Base-by-base conservation (phyloP, 495 filamentous ascomycete species). In the Aspergillus saccharolyticus region DNA sequence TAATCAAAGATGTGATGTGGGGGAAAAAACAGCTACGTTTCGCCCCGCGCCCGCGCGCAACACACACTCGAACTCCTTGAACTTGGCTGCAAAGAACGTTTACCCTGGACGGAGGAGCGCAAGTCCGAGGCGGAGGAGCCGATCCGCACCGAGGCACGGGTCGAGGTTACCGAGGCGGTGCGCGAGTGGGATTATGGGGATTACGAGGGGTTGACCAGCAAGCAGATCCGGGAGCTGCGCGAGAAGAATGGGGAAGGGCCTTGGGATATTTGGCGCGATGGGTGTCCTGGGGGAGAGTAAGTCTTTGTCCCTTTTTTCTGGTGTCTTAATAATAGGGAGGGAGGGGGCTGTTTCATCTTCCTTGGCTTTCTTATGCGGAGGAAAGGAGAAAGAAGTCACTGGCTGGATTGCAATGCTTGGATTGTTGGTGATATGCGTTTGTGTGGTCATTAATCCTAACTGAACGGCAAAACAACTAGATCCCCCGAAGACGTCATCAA, bases 141-240 rank as follows among this genome's bases (percentile, higher is more conserved):
- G 2, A 74, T 80, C 50, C 75, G 79, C 17, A 81, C 77, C 4
- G 70, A 80, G 46, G 80, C 80, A 0, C 66, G 71, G 16, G 81
- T 95, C 1, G 71, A 86, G 60, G 73, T 94, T 44, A 90, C 89
- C 0, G 83, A 91, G 57, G 84, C 88, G 49, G 84, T 97, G 24
- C 80, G 88, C 14, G 93, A 98, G 68, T 98, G 93, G 93, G 90
- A 96, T 72, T 98, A 98, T 63, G 94, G 94, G 12, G 83, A 88
- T 60, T 98, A 97, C 67, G 94, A 98, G 69, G 94, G 94, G 2
- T 83, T 96, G 69, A 95, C 89, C 7, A 87, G 81, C 54, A 69
- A 80, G 16, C 71, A 89, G 64, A 97, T 97, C 64, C 66, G 79
- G 21, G 74, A 81, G 52, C 56, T 78, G 53, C 77, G 90, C 30